phyloP scores from a whole-genome alignment of 2,329 filamentous ascomycete genomes.

The Xylaria sp. region DNA sequence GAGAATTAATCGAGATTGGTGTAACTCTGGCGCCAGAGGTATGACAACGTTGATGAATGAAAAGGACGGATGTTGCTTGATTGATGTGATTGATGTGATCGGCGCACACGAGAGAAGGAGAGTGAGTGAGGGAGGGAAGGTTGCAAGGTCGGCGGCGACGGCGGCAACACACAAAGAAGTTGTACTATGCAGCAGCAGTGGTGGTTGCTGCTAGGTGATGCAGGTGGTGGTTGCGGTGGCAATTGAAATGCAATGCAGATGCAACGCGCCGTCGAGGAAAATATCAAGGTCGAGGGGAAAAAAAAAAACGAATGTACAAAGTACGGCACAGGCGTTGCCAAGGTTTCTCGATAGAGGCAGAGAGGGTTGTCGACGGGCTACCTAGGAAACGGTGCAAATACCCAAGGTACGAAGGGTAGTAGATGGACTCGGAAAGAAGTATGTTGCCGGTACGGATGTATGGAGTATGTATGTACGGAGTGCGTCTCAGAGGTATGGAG shows the following conservation, averaged over 20 bases:
- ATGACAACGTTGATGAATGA: neutral
- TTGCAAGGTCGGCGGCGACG: neutral
- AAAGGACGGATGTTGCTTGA: neutral
- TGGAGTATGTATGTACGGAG: neutral
- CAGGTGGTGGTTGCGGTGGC: neutral
- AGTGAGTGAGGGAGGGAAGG: neutral
- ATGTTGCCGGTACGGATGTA: neutral
- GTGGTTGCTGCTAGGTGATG: neutral
- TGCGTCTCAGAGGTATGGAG: neutral
- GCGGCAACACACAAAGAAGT: neutral
- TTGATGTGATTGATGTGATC: too few species aligned
- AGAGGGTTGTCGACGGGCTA: neutral
- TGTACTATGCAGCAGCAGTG: too few species aligned
- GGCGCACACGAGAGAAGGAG: too few species aligned
- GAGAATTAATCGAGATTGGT: neutral
- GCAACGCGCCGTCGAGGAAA: neutral
- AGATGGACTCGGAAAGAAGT: neutral
- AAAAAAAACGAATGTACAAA: neutral
- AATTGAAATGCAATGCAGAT: neutral
- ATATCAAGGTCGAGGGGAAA: too few species aligned
- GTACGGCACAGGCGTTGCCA: too few species aligned
- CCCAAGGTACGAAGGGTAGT: too few species aligned
- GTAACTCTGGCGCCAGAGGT: neutral
- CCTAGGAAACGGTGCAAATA: neutral
- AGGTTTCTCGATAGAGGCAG: neutral